phyloP scores from a whole-genome alignment of 805 yeast species.

The Wickerhamomyces alni region DNA sequence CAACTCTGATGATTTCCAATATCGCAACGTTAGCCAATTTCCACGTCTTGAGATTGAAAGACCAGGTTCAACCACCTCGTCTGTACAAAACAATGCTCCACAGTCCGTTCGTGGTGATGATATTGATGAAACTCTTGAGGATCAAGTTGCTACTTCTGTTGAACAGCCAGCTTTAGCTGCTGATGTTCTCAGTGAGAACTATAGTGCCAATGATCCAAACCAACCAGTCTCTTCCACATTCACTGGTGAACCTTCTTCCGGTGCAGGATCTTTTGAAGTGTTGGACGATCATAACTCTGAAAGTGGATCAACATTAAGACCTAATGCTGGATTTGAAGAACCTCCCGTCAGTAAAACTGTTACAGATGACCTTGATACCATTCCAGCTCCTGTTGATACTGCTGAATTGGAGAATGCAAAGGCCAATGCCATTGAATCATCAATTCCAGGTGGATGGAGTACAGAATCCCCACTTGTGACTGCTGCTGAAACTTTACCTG shows the following conservation, averaged over 20 bases:
- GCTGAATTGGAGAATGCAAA: background rate
- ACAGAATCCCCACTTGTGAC: slow-evolving; percentile 24
- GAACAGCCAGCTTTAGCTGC: slow-evolving; percentile 25
- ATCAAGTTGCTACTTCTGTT: slow-evolving; percentile 14
- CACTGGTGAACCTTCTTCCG: slow-evolving; percentile 11
- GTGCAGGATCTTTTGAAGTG: slow-evolving; percentile 22
- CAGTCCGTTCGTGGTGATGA: slow-evolving; percentile 80
- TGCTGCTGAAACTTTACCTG: slow-evolving; percentile 8
- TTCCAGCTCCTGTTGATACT: background rate
- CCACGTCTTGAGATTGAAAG: slow-evolving; percentile 33
- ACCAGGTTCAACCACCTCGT: slow-evolving; percentile 80
- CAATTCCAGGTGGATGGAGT: slow-evolving; percentile 26
- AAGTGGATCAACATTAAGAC: slow-evolving; percentile 10
- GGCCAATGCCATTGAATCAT: slow-evolving; percentile 20
- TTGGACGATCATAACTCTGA: slow-evolving; percentile 17
- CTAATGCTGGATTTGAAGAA: background rate
- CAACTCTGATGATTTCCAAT: slow-evolving; percentile 21
- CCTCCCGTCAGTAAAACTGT: background rate
- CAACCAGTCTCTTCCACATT: too few species aligned
- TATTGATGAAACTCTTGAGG: slow-evolving; percentile 21
- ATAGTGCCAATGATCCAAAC: slow-evolving; percentile 4
- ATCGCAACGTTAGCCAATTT: slow-evolving; percentile 14
- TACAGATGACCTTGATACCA: too few species aligned
- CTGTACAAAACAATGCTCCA: slow-evolving; percentile 90
- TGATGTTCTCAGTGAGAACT: slow-evolving; percentile 26